A percentile compares a stretch with the other conserved stretches of the same genome.
Conservation (phyloP, 257 asterid species). For the Capsicum rhomboideum region DNA sequence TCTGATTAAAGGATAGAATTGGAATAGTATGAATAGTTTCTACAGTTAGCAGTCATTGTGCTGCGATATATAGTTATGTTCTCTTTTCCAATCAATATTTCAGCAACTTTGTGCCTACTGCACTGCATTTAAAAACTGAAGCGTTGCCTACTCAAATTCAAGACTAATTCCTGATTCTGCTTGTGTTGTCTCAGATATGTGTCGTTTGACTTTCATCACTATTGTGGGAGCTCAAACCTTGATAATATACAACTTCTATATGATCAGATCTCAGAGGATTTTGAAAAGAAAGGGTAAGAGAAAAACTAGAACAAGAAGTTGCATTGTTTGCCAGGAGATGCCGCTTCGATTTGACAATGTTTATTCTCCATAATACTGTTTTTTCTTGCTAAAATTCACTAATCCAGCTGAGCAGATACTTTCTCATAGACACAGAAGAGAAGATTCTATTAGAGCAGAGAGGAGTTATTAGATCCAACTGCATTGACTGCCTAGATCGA, state of each 20-base stretch:
- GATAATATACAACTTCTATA: constrained; percentile 75
- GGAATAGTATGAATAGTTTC: not conserved
- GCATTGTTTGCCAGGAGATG: constrained; percentile 14
- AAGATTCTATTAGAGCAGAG: constrained; percentile 63
- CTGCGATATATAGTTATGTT: not conserved
- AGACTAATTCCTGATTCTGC: not conserved
- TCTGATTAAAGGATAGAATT: not conserved
- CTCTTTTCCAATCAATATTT: not conserved
- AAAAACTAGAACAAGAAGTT: not conserved
- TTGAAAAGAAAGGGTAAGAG: constrained; percentile 82
- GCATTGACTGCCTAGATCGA: constrained; percentile 96
- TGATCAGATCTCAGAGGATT: constrained; percentile 61
- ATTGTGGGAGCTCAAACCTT: constrained; percentile 72
- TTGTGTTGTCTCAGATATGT: constrained; percentile 52
- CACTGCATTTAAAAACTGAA: not conserved
- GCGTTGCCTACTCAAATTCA: not conserved
- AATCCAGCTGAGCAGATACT: constrained; percentile 97
- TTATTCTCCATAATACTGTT: constrained; percentile 36
- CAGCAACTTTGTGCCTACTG: not conserved
- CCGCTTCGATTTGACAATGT: constrained; percentile 19
- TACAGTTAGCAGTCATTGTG: not conserved
- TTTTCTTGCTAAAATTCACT: constrained; percentile 41
- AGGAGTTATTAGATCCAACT: constrained; percentile 80
- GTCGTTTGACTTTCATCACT: constrained; percentile 84
- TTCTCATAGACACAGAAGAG: constrained; percentile 72